These are phyloP conservation scores for Populus tremula DNA, from an alignment of 345 rosid species.

Conservation along the genomic window DNA sequence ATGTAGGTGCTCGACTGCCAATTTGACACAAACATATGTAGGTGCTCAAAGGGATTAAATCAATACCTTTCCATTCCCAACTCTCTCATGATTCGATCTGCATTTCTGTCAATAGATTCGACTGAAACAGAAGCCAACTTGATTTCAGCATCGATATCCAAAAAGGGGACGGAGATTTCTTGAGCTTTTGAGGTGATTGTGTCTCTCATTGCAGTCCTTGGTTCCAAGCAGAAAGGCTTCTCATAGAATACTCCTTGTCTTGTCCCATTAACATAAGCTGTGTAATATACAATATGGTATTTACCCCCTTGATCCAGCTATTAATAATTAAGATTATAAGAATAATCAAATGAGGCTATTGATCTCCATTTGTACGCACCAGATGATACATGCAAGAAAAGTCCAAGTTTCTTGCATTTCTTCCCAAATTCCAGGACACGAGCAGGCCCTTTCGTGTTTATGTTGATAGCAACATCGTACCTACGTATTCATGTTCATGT, in stretches of 20 bases:
- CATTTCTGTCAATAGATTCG: conserved; percentile 15
- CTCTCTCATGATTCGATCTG: conserved; percentile 29
- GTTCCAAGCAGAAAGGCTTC: conserved; percentile 5
- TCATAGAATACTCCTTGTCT: conserved; percentile 12
- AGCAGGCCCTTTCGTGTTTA: conserved; percentile 17
- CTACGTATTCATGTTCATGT: conserved; percentile 2
- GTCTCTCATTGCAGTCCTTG: background rate
- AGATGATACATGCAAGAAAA: conserved; percentile 33
- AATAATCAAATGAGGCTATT: background rate
- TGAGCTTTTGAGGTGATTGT: background rate
- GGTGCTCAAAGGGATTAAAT: background rate
- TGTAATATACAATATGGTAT: background rate
- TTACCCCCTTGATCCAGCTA: background rate
- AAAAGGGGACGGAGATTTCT: conserved; percentile 1
- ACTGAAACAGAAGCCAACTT: conserved; percentile 29
- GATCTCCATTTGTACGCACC: background rate
- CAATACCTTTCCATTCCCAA: conserved; percentile 39
- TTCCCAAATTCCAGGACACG: conserved; percentile 19
- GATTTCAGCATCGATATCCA: conserved; percentile 34
- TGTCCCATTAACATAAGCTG: conserved; percentile 19
- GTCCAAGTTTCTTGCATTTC: conserved; percentile 27
- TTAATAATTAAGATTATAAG: background rate
- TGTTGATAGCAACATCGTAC: conserved; percentile 24
- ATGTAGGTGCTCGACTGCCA: no score
- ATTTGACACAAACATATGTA: no score